Conservation (phyloP, 2,329 filamentous ascomycete genomes). For the Colletotrichum coccodes region DNA sequence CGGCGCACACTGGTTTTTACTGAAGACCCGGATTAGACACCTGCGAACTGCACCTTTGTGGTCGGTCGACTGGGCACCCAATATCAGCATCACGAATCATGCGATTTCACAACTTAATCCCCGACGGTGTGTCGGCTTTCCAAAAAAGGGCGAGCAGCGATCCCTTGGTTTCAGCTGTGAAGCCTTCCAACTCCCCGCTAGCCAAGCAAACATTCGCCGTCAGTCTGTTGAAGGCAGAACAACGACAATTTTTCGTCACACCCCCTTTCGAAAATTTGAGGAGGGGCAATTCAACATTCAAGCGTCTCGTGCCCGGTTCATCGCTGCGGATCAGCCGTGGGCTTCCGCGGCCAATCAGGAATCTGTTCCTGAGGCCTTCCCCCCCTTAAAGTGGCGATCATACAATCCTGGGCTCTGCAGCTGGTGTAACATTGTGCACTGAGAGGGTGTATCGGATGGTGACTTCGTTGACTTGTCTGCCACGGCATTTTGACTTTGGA, state of each 20-base stretch:
- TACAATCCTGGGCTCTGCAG: conserved; percentile 5
- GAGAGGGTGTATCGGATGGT: conserved; percentile 12
- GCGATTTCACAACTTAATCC: not conserved
- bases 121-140: not conserved
- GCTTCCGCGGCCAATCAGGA: conserved; percentile 52
- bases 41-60: not conserved
- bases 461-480: conserved; percentile 18
- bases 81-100: not conserved
- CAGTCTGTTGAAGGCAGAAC: conserved; percentile 30
- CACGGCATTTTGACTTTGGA: not conserved
- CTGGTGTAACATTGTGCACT: not conserved
- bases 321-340: conserved; percentile 42
- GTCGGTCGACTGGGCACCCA: no score
- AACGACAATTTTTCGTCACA: conserved; percentile 31
- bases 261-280: conserved; percentile 29
- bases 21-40: not conserved
- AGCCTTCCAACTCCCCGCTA: conserved; percentile 4
- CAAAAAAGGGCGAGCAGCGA: not conserved
- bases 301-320: conserved; percentile 30
- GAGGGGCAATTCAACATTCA: conserved; percentile 29
- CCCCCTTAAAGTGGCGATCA: conserved; percentile 35
- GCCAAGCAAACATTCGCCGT: conserved; percentile 8
- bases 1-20: not conserved
- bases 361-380: conserved; percentile 51
- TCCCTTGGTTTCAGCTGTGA: not conserved